Conservation (phyloP, 306 rosid species). For the Dalbergia cochinchinensis region DNA sequence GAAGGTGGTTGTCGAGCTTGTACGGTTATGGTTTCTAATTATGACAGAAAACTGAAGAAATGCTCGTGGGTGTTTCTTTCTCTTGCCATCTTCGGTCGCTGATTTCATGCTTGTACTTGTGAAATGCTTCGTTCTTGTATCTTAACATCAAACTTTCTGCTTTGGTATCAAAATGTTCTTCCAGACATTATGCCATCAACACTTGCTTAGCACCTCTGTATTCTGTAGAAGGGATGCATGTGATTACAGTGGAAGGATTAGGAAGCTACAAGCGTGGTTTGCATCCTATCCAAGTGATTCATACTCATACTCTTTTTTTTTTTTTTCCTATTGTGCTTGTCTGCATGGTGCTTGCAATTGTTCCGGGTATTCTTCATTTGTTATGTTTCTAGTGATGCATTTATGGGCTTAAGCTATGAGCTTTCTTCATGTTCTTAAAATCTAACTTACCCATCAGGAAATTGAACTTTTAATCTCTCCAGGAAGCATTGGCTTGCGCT, state of each 20-base stretch:
- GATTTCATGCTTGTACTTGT: constrained; percentile 29
- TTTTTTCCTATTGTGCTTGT: constrained; percentile 1
- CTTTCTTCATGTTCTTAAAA: constrained; percentile 7
- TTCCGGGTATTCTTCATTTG: constrained; percentile 9
- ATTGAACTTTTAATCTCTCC: constrained; percentile 39
- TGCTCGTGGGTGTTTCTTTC: constrained; percentile 70
- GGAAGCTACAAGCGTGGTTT: constrained; percentile 81
- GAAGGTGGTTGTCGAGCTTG: constrained; percentile 99
- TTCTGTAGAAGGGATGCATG: constrained; percentile 97
- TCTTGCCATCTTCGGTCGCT: neutral
- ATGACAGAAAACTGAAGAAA: constrained; percentile 63
- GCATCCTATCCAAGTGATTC: constrained; percentile 89
- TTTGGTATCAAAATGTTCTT: constrained; percentile 45
- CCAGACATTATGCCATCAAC: constrained; percentile 90
- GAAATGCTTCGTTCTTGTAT: constrained; percentile 32
- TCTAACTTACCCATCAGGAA: constrained; percentile 20
- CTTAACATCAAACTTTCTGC: constrained; percentile 39
- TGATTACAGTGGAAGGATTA: constrained; percentile 93
- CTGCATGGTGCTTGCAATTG: constrained; percentile 9
- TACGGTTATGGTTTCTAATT: constrained; percentile 93
- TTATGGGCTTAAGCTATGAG: constrained; percentile 18
- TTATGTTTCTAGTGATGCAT: constrained; percentile 35
- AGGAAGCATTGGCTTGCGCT: constrained; percentile 87
- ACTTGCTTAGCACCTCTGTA: constrained; percentile 97
- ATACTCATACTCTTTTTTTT: constrained; percentile 21